phyloP scores from a whole-genome alignment of 2,329 filamentous ascomycete genomes.

The Verticillium zaregamsianum region DNA sequence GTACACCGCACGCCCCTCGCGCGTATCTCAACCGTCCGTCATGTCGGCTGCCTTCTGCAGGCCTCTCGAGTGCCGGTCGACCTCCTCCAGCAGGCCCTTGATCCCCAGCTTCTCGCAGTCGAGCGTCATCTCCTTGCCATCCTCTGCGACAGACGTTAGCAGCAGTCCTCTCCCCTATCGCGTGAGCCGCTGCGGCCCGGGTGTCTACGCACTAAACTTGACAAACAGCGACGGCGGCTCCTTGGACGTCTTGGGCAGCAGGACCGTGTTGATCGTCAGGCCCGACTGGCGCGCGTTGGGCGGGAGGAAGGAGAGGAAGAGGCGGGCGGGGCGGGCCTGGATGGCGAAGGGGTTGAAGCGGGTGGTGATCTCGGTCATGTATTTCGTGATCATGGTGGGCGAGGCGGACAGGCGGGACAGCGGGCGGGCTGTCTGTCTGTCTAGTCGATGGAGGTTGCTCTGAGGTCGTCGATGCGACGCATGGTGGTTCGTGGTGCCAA shows the following conservation, averaged over 20 bases:
- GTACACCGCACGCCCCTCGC: not conserved
- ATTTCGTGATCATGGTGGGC: slow-evolving; percentile 73
- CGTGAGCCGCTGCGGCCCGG: not conserved
- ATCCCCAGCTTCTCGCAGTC: slow-evolving; percentile 79
- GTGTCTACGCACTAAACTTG: slow-evolving; percentile 71
- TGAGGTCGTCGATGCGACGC: not conserved
- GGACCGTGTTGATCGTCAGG: slow-evolving; percentile 73
- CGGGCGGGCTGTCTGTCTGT: not conserved
- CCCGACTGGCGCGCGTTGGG: slow-evolving; percentile 67
- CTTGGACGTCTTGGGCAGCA: slow-evolving; percentile 67
- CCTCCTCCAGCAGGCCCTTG: slow-evolving; percentile 80
- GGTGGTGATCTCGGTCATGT: slow-evolving; percentile 78
- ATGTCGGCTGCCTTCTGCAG: slow-evolving; percentile 82
- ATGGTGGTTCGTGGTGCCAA: slow-evolving; percentile 7
- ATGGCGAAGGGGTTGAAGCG: slow-evolving; percentile 90
- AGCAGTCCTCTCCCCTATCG: too few relatives aligned
- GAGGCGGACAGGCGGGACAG: slow-evolving; percentile 6
- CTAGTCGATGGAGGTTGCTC: not conserved
- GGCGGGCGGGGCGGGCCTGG: slow-evolving; percentile 74
- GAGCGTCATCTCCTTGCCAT: slow-evolving; percentile 84
- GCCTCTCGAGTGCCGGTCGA: slow-evolving; percentile 81
- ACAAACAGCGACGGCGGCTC: slow-evolving; percentile 67
- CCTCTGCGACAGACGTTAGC: slow-evolving; percentile 55
- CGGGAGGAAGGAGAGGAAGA: slow-evolving; percentile 83
- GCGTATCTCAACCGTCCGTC: slow-evolving; percentile 32